Conservation (phyloP, 2,329 filamentous ascomycete genomes). For the Aspergillus arachidicola region DNA sequence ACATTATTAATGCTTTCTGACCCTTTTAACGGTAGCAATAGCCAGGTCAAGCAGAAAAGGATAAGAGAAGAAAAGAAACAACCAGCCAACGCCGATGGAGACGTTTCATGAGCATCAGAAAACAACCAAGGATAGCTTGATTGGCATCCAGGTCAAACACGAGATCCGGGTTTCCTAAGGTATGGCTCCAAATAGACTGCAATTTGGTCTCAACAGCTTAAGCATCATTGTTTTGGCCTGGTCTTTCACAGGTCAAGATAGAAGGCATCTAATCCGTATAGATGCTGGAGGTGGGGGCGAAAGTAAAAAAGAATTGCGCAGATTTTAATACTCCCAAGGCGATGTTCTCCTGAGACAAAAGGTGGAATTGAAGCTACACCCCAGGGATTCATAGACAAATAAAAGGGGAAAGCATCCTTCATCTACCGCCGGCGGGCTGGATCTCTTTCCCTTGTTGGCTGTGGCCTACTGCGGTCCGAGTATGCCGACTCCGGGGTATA, state of each 20-base stretch:
- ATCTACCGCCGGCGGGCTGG: conserved; percentile 42
- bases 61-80: not conserved
- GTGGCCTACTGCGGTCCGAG: conserved; percentile 42
- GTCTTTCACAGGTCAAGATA: conserved; percentile 17
- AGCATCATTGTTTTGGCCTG: conserved; percentile 21
- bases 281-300: conserved; percentile 12
- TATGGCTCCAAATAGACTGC: conserved; percentile 19
- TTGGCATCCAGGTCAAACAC: conserved; percentile 21
- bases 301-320: conserved; percentile 10
- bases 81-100: conserved; percentile 15
- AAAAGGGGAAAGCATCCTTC: conserved; percentile 17
- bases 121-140: conserved; percentile 17
- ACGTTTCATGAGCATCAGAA: conserved; percentile 12
- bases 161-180: conserved; percentile 22
- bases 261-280: conserved; percentile 13
- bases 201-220: conserved; percentile 20
- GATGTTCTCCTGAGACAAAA: conserved; percentile 13
- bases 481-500: conserved; percentile 43
- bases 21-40: conserved; percentile 11
- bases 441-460: conserved; percentile 42
- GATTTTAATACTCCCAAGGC: conserved; percentile 15
- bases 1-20: conserved; percentile 19
- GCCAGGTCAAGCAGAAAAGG: conserved; percentile 15
- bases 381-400: conserved; percentile 13
- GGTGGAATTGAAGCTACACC: conserved; percentile 10